These are phyloP conservation scores for Neltuma alba DNA, from an alignment of 306 rosid species.

Conservation along the genomic window DNA sequence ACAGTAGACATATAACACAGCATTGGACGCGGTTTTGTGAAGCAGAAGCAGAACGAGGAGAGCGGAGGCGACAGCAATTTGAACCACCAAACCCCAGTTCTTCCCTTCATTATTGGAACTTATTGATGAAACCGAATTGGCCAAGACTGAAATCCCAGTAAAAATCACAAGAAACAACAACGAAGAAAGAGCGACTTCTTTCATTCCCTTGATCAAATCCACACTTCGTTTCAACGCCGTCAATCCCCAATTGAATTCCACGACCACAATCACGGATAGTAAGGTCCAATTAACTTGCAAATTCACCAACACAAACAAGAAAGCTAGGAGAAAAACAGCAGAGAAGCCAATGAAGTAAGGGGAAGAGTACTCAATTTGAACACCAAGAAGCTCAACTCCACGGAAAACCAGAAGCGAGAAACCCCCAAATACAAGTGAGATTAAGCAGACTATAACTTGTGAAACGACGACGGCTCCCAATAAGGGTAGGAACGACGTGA, in stretches of 20 bases:
- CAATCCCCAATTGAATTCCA: constrained; percentile 56
- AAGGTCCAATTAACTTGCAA: constrained; percentile 60
- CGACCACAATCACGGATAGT: constrained; percentile 46
- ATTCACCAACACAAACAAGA: constrained; percentile 33
- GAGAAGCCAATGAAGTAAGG: constrained; percentile 27
- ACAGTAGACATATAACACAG: constrained; percentile 46
- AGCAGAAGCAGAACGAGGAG: constrained; percentile 47
- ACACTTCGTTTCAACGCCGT: constrained; percentile 51
- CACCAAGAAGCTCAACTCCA: constrained; percentile 5
- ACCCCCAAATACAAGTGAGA: constrained; percentile 21
- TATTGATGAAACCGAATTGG: constrained; percentile 27
- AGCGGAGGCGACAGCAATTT: constrained; percentile 50
- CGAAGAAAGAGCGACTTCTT: constrained; percentile 38
- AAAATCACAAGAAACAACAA: constrained; percentile 44
- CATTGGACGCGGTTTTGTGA: constrained; percentile 52
- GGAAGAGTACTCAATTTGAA: constrained; percentile 34
- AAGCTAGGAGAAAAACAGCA: not conserved
- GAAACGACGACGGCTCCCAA: constrained; percentile 36
- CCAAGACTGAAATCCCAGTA: constrained; percentile 40
- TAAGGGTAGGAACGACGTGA: constrained; percentile 51
- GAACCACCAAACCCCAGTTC: constrained; percentile 53
- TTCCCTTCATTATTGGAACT: constrained; percentile 45
- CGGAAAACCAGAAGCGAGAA: not conserved
- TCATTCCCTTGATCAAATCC: constrained; percentile 48
- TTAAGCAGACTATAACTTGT: constrained; percentile 30